Evolutionary conservation across 2,329 filamentous ascomycete genomes (phyloP), one percentile per base, ranked within the genome.

Genomic region (Tolypocladium sp.): DNA sequence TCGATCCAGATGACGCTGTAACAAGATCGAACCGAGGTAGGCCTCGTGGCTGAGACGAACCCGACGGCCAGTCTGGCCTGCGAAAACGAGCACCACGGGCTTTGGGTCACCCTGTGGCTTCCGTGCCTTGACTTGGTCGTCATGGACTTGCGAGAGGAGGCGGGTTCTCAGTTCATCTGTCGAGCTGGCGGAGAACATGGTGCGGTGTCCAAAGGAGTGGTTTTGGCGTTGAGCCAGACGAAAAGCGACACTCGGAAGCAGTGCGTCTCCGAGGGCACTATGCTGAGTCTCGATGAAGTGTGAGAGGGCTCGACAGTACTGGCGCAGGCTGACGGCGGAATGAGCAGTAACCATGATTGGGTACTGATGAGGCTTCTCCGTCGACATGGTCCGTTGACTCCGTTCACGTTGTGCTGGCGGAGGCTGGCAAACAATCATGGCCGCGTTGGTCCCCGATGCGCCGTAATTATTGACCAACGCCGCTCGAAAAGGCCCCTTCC

Each of bases 381-480:
- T 27, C 2, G 10, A 10, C 3, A 33, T 35, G n/a, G 20, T 38
- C 12, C 12, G 38, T 22, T 58, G 42, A 27, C 8, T 25, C 13
- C 2, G 35, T 10, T 38, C 33, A 1, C 6, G 15, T 27, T 7
- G n/a, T 40, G 35, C 20, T 38, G 52, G 13, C 6, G 52, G 52
- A 3, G 52, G 4, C 22, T 55, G 52, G n/a, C 52, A 55, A 33
- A 56, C 27, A 30, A 20, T 27, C 27, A 62, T 41, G 22, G 70
- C 65, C 3, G 69, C 65, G 52, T 75, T 75, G 46, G 65, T 69
- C 1, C 73, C 73, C 7, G 71, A 64, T 2, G 73, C 73, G 8
- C 73, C 73, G 38, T 73, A 75, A 49, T 67, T 74, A 59, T 73
- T 76, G 33, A 76, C 61, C 4, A 66, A 62, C 2, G 71, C 70